Conservation (phyloP, 495 filamentous ascomycete genomes). For the Apiosordaria backusii region DNA sequence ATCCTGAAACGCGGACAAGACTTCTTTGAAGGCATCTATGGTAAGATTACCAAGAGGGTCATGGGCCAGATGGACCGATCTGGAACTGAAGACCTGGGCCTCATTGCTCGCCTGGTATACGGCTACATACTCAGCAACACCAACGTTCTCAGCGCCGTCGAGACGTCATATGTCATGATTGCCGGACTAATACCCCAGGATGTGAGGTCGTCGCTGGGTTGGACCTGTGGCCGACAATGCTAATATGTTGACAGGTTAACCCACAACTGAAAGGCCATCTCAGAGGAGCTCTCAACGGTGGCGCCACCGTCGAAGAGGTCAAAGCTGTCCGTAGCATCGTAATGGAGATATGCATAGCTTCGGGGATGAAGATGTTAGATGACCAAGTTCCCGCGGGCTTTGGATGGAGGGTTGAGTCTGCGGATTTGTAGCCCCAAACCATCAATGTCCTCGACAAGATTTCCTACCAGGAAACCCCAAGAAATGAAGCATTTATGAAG, state of each 20-base stretch:
- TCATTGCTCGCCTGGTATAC: slow-evolving; percentile 51
- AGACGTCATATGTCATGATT: slow-evolving; percentile 54
- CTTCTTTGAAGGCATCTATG: slow-evolving; percentile 54
- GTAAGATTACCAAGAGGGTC: slow-evolving; percentile 49
- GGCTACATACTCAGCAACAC: slow-evolving; percentile 50
- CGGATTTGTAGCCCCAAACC: slow-evolving; percentile 25
- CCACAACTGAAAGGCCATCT: slow-evolving; percentile 56
- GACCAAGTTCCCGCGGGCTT: slow-evolving; percentile 32
- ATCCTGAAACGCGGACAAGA: slow-evolving; percentile 45
- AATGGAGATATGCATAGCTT: slow-evolving; percentile 46
- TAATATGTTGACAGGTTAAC: slow-evolving; percentile 39
- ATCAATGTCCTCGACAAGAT: background rate
- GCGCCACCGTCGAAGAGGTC: slow-evolving; percentile 51
- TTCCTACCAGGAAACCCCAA: background rate
- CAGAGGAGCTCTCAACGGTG: slow-evolving; percentile 51
- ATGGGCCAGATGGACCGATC: slow-evolving; percentile 52
- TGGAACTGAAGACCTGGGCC: slow-evolving; percentile 53
- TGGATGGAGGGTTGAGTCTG: slow-evolving; percentile 43
- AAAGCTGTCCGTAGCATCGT: slow-evolving; percentile 49
- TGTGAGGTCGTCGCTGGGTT: slow-evolving; percentile 25
- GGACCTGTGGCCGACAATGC: background rate
- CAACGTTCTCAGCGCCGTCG: slow-evolving; percentile 41
- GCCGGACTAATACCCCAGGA: slow-evolving; percentile 56
- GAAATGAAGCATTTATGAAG: background rate
- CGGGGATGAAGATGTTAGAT: slow-evolving; percentile 45